These are phyloP conservation scores for Beta corolliflora DNA, from an alignment of 179 eudicot species.

Conservation along the genomic window DNA sequence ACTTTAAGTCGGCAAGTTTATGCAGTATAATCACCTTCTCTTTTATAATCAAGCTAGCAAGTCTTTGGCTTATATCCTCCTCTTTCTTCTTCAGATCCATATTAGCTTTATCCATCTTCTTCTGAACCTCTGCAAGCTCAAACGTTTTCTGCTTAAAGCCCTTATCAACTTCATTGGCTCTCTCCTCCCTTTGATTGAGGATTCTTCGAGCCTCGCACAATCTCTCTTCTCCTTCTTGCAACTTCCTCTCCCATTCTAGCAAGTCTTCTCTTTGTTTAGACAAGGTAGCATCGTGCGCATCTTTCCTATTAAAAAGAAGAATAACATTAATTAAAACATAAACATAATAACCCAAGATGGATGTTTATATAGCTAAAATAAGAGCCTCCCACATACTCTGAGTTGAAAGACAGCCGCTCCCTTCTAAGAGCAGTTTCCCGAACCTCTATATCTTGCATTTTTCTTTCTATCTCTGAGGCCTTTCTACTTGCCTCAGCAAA, in stretches of 20 bases:
- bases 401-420: conserved; percentile 67
- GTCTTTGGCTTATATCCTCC: conserved; percentile 57
- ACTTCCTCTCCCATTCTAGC: conserved; percentile 83
- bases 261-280: conserved; percentile 79
- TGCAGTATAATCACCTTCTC: conserved; percentile 53
- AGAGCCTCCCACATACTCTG: conserved; percentile 59
- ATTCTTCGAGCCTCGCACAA: conserved; percentile 68
- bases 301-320: conserved; percentile 48
- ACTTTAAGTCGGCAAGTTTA: neutral
- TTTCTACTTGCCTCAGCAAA: conserved; percentile 82
- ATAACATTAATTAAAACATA: neutral
- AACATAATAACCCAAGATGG: neutral
- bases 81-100: conserved; percentile 63
- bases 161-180: conserved; percentile 58
- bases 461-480: conserved; percentile 77
- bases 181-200: conserved; percentile 71
- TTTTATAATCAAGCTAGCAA: conserved; percentile 46
- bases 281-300: conserved; percentile 60
- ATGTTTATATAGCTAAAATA: neutral
- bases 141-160: conserved; percentile 57
- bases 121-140: conserved; percentile 58
- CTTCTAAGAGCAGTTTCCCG: conserved; percentile 73
- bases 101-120: conserved; percentile 49
- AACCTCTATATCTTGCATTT: conserved; percentile 67
- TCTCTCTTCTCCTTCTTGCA: conserved; percentile 86